These are phyloP conservation scores for Rhodomyrtus psidioides DNA, from an alignment of 441 rosid genomes.

Conservation along the genomic window DNA sequence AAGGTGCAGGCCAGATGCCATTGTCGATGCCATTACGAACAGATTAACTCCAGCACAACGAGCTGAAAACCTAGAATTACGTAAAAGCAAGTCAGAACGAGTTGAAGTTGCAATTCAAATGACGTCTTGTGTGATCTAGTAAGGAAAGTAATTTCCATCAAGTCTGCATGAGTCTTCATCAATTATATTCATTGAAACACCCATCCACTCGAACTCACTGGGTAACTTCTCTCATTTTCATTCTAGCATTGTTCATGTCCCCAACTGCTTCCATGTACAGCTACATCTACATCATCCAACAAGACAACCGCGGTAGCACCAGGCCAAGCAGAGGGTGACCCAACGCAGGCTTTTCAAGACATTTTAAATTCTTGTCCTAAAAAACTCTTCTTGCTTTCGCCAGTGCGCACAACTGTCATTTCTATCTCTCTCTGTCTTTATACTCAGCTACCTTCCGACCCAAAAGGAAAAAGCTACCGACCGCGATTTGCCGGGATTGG, in stretches of 20 bases:
- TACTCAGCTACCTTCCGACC: not conserved
- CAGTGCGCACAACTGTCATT: not conserved
- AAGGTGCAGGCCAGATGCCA: conserved; percentile 57
- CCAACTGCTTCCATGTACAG: not conserved
- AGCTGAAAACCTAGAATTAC: conserved; percentile 11
- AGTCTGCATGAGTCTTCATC: not conserved
- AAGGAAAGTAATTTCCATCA: not conserved
- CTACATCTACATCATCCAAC: not conserved
- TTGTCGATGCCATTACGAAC: conserved; percentile 46
- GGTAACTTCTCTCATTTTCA: not conserved
- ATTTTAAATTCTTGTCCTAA: not conserved
- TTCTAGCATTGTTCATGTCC: not conserved
- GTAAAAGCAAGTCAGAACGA: not conserved
- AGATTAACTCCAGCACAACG: conserved; percentile 7
- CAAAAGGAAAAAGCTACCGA: not conserved
- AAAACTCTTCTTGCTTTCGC: not conserved
- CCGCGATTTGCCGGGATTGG: not conserved
- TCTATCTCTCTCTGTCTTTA: not conserved
- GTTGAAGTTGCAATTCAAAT: not conserved
- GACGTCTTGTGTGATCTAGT: not conserved
- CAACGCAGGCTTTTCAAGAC: not conserved
- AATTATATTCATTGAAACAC: not conserved
- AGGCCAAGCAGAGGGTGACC: not conserved
- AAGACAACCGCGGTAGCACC: not conserved
- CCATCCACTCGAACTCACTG: not conserved